Evolutionary conservation across 805 yeast species (phyloP).

Genomic region (Wilhelminamyces savonicus): DNA sequence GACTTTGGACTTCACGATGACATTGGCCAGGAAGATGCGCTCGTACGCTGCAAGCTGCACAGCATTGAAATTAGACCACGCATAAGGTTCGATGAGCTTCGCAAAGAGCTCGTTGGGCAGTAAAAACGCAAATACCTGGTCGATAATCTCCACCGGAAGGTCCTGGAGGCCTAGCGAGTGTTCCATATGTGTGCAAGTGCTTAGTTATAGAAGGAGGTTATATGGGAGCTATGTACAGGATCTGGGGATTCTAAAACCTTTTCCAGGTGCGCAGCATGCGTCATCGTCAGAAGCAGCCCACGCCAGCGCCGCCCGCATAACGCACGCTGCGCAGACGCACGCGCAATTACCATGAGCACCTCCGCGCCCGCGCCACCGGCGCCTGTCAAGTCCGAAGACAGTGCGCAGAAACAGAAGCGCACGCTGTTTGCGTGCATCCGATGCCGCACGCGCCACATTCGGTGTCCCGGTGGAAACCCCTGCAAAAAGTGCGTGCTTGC

Average conservation of each 20-base stretch:
- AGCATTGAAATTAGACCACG: conserved; percentile 1
- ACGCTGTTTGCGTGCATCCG: conserved; percentile 49
- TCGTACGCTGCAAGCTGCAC: conserved; percentile 5
- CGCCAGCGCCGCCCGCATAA: too few species aligned
- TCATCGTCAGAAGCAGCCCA: too few species aligned
- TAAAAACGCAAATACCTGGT: conserved; percentile 2
- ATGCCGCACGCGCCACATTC: conserved; percentile 66
- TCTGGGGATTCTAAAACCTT: too few species aligned
- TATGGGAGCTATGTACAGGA: too few species aligned
- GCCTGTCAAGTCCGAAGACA: conserved; percentile 1
- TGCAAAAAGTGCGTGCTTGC: conserved; percentile 57
- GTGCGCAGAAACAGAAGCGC: conserved; percentile 19
- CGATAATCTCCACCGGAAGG: conserved; percentile 6
- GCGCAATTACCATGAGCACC: not conserved
- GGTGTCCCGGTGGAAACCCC: conserved; percentile 76
- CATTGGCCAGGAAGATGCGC: conserved; percentile 1
- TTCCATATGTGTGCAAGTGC: too few species aligned
- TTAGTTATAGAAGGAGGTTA: too few species aligned
- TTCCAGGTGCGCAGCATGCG: too few species aligned
- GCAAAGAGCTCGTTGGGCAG: conserved; percentile 4
- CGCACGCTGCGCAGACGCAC: not conserved
- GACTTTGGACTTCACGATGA: conserved; percentile 2
- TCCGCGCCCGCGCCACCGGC: not conserved
- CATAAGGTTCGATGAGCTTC: conserved; percentile 5
- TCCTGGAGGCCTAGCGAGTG: too few species aligned